Evolutionary conservation across 202 grass and related monocot species (phyloP), one percentile per base, ranked within the genome.

Genomic region (Elaeis oleifera): DNA sequence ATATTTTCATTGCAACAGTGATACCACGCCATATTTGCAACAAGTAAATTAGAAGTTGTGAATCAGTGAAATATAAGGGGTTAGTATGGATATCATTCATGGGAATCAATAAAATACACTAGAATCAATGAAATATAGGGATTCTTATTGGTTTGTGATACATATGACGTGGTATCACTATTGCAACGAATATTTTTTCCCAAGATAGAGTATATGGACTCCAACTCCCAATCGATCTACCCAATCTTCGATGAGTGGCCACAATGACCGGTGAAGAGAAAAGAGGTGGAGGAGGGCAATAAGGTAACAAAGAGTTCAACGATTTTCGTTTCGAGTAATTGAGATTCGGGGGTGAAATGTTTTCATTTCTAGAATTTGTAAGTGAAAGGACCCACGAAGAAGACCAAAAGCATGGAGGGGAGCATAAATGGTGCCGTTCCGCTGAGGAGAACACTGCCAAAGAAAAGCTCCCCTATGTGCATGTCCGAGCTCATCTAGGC

Each of bases 381-480:
- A 83, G 83, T 63, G 3, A 88, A 75, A 27, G 18, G 54, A 25
- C 51, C 64, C 2, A 49, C 44, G 25, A 76, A 61, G 18, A 72
- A 76, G 31, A 74, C 60, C 0, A 82, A 80, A n/a, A 58, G 18
- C 44, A 50, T 14, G 56, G 76, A 71, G 49, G 80, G 68, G 31
- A 74, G 44, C 56, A 3, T 21, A 0, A 9, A 19, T 23, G 56
- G 0, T 0, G 22, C 55, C 13, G 55, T 20, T 20, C 0, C 20
- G 20, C 23, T 24, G 1, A 58, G 56, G 23, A 58, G 56, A 26
- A 25, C 28, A 73, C 76, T 4, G 72, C n/a, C 50, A 78, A 71
- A 19, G 81, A 88, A 53, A 90, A 88, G 83, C 86, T 67, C 29
- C 83, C 78, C 1, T 96, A 96, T 74, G 81, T 96, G 61, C 90